Evolutionary conservation across 768 basidiomycete species (phyloP), one percentile per base, ranked within the genome.

Genomic region (Lactarius hengduanensis): DNA sequence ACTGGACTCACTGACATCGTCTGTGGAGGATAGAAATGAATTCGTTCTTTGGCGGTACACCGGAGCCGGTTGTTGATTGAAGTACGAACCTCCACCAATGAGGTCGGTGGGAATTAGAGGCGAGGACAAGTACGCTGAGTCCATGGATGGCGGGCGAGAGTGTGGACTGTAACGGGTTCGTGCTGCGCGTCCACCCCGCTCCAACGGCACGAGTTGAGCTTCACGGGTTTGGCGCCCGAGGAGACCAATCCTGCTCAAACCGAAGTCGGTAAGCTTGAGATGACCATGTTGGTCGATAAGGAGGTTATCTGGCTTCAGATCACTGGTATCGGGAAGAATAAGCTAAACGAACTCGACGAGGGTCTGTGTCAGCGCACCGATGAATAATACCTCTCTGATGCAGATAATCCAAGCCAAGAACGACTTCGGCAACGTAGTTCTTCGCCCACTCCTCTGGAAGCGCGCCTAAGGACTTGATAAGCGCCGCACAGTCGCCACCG

Each of bases 251-350:
- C 94, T 85, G 68, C 95, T 97, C 18, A 99, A 80, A 63, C 97
- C 97, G 74, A 99, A 99, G 78, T 99, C 97, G 30, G 97, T 99
- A 41, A 99, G 84, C 77, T 98, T 98, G 73, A 99, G 81, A 76
- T 99, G 97, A 20, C 97, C 97, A 72, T 95, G 89, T 58, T 92
- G 86, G 77, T 99, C 96, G 72, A 99, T 98, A 45, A 99, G 90
- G 47, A 99, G 80, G 74, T 99, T 99, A 78, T 99, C 97, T 16
- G 97, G 97, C 75, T 98, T 98, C 67, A 98, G 78, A 75, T 98
- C 97, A 79, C 97, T 97, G 74, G 36, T 73, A 63, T 64, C 50
- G 47, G 64, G 62, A 64, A 26, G 66, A 66, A 32, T 59, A 40
- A 66, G 61, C 22, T 15, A 41, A 54, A n/a, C 18, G 16, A 55